Conservation (phyloP, 1,284 basidiomycete genomes). For the Dichomitus squalens region DNA sequence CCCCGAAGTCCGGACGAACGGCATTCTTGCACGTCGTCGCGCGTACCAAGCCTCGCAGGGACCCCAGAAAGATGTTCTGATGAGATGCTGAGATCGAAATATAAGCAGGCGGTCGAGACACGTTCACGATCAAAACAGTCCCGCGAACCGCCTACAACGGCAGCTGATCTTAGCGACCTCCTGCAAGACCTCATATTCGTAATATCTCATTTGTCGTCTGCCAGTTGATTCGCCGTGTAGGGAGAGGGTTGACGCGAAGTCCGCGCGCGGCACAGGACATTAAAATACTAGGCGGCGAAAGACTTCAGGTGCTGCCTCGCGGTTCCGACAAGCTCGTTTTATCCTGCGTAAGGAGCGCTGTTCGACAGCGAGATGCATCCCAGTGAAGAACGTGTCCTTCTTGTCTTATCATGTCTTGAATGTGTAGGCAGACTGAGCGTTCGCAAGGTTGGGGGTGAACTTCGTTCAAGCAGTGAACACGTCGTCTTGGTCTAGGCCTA, state of each 20-base stretch:
- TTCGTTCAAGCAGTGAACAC: background rate
- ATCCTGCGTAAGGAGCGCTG: too few species aligned
- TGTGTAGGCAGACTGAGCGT: too few species aligned
- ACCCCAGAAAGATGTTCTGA: constrained; percentile 6
- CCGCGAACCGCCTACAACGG: constrained; percentile 2
- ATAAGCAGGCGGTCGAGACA: background rate
- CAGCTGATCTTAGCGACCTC: background rate
- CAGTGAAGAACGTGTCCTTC: too few species aligned
- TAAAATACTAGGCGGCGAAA: too few species aligned
- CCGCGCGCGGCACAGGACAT: background rate
- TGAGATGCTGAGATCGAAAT: constrained; percentile 8
- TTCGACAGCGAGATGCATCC: too few species aligned
- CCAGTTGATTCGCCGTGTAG: background rate
- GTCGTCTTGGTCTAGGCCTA: background rate
- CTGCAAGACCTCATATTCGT: background rate
- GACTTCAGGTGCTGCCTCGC: too few species aligned
- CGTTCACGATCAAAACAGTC: background rate
- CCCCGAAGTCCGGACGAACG: constrained; percentile 6
- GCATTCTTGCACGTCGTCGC: background rate
- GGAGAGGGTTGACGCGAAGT: background rate
- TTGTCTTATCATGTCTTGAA: too few species aligned
- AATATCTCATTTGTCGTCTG: background rate
- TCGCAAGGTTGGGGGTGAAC: background rate
- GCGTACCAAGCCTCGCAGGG: background rate
- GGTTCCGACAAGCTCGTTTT: too few species aligned